A percentile compares a stretch with the other conserved stretches of the same genome.
phyloP scores from a whole-genome alignment of 441 rosid species.

The Daphne laureola region DNA sequence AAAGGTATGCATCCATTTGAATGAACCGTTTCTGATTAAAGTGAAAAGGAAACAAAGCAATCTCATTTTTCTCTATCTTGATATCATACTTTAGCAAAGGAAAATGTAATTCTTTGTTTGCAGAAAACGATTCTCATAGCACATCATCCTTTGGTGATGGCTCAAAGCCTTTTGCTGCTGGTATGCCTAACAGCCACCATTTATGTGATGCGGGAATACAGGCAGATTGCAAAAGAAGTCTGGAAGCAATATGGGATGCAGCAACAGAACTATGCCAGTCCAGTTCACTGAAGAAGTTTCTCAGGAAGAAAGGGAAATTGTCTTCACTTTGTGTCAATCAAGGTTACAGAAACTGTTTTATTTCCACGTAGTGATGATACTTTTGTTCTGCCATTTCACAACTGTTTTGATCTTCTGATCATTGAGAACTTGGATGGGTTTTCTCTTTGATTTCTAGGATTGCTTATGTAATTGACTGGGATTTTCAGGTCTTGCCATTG shows the following conservation, averaged over 20 bases:
- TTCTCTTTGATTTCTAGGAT: too few species aligned
- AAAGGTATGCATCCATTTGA: conserved; percentile 37
- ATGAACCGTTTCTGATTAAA: conserved; percentile 4
- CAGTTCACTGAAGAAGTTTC: conserved; percentile 59
- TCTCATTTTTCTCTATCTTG: too few species aligned
- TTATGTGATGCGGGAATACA: conserved; percentile 23
- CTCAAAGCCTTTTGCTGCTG: conserved; percentile 27
- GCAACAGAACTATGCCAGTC: conserved; percentile 61
- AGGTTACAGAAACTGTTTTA: conserved; percentile 26
- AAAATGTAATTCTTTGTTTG: conserved; percentile 13
- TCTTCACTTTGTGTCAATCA: conserved; percentile 57
- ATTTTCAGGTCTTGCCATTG: conserved; percentile 64
- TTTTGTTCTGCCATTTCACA: too few species aligned
- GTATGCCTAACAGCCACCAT: conserved; percentile 37
- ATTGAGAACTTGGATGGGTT: too few species aligned
- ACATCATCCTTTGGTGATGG: conserved; percentile 42
- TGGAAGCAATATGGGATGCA: conserved; percentile 66
- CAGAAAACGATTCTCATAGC: conserved; percentile 45
- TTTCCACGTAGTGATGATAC: too few species aligned
- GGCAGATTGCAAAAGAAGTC: conserved; percentile 37
- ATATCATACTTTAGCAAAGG: too few species aligned
- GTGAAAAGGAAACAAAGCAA: not conserved
- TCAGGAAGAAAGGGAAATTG: conserved; percentile 65
- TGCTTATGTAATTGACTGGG: too few species aligned
- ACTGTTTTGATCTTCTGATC: too few species aligned